phyloP scores from a whole-genome alignment of 169 alveolate species.

The Plasmodium malariae region DNA sequence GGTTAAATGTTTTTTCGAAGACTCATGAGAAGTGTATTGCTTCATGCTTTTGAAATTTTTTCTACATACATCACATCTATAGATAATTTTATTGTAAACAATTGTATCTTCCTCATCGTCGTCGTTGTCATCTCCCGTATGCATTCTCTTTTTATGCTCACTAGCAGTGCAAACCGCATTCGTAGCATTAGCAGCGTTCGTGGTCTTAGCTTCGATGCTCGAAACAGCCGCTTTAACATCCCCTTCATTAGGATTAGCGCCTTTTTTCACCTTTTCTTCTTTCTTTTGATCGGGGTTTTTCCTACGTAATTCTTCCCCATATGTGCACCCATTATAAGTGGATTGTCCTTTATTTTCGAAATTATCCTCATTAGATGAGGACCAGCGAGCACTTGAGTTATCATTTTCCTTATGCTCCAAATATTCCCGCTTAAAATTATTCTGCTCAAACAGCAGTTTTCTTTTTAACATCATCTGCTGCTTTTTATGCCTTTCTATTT shows the following conservation, averaged over 20 bases:
- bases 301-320: too few relatives aligned
- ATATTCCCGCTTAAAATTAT: slow-evolving; percentile 70
- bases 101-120: not conserved
- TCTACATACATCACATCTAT: slow-evolving; percentile 82
- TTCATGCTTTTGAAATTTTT: slow-evolving; percentile 81
- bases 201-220: too few relatives aligned
- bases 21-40: slow-evolving; percentile 81
- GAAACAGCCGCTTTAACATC: too few relatives aligned
- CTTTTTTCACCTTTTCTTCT: too few relatives aligned
- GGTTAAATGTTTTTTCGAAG: slow-evolving; percentile 82
- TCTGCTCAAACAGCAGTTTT: slow-evolving; percentile 20
- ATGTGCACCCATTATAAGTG: too few relatives aligned
- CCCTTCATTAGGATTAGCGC: too few relatives aligned
- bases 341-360: too few relatives aligned
- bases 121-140: not conserved
- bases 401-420: slow-evolving; percentile 70
- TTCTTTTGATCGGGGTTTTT: too few relatives aligned
- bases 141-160: too few relatives aligned
- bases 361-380: too few relatives aligned
- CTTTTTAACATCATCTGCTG: slow-evolving; percentile 26
- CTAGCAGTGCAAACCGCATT: too few relatives aligned
- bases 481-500: slow-evolving; percentile 19
- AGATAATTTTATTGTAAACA: slow-evolving; percentile 44
- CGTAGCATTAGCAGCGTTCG: too few relatives aligned
- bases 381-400: not conserved